Evolutionary conservation across 192 early-diverging fungal genomes (phyloP).

Genomic region (Coemansia sp.): DNA sequence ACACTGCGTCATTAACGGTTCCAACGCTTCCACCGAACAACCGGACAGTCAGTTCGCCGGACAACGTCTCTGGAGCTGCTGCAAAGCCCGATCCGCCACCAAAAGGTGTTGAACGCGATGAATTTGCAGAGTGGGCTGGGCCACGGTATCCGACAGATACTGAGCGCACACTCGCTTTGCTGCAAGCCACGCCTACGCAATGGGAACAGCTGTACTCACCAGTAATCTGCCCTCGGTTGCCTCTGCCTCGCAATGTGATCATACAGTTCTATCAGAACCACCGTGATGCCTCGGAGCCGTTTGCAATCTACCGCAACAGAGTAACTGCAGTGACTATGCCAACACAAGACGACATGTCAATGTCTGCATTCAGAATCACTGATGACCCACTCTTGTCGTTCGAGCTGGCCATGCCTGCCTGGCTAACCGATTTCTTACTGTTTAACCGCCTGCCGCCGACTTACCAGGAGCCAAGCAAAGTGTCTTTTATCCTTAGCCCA

Average conservation of each 20-base stretch:
- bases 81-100: background rate
- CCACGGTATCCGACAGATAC: constrained; percentile 46
- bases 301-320: constrained; percentile 31
- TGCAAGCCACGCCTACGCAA: constrained; percentile 23
- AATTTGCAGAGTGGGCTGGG: constrained; percentile 33
- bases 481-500: constrained; percentile 79
- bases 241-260: constrained; percentile 32
- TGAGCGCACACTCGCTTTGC: constrained; percentile 39
- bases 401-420: constrained; percentile 73
- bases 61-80: background rate
- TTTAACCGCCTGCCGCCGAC: constrained; percentile 64
- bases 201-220: constrained; percentile 54
- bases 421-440: constrained; percentile 83
- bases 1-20: background rate
- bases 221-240: constrained; percentile 42
- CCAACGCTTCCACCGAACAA: constrained; percentile 11
- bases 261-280: constrained; percentile 34
- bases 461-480: constrained; percentile 72
- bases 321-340: constrained; percentile 11
- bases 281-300: constrained; percentile 33
- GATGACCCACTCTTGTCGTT: constrained; percentile 54
- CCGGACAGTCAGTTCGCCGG: constrained; percentile 21
- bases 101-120: constrained; percentile 9
- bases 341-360: constrained; percentile 3
- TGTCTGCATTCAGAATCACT: constrained; percentile 27